A percentile compares a stretch with the other conserved stretches of the same genome.
phyloP scores from a whole-genome alignment of 2,329 filamentous ascomycete genomes.

The Monilinia laxa region DNA sequence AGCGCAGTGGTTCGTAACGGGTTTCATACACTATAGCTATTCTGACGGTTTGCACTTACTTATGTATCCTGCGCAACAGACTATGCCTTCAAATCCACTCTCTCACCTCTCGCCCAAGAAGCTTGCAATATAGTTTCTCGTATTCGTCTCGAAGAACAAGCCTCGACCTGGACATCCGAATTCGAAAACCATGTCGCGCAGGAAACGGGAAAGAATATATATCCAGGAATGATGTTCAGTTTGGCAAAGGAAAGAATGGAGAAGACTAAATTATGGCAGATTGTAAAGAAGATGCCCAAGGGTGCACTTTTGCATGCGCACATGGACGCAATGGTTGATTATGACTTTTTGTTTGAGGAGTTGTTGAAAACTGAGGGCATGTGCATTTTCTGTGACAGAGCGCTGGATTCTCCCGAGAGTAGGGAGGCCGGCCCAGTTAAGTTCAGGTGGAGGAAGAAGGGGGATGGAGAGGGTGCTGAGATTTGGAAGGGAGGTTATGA shows the following conservation, averaged over 20 bases:
- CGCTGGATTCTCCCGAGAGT: conserved; percentile 53
- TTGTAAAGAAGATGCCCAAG: conserved; percentile 85
- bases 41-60: conserved; percentile 32
- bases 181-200: conserved; percentile 69
- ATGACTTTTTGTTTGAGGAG: conserved; percentile 73
- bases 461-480: conserved; percentile 41
- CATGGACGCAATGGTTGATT: conserved; percentile 86
- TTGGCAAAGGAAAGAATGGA: conserved; percentile 86
- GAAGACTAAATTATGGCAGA: conserved; percentile 78
- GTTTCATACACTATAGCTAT: background rate
- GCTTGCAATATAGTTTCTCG: conserved; percentile 78
- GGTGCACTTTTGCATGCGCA: conserved; percentile 84
- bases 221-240: conserved; percentile 91
- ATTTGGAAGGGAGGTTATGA: conserved; percentile 69
- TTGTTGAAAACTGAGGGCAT: conserved; percentile 72
- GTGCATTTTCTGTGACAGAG: conserved; percentile 61
- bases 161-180: conserved; percentile 71
- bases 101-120: conserved; percentile 75
- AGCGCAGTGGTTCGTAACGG: conserved; percentile 66
- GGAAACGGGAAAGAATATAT: conserved; percentile 62
- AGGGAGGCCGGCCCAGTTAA: conserved; percentile 55
- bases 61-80: conserved; percentile 48
- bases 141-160: conserved; percentile 75
- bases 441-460: conserved; percentile 60
- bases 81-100: conserved; percentile 66